A percentile compares a stretch with the other conserved stretches of the same genome.
Conservation (phyloP, 495 filamentous ascomycete species). For the Penicillium steckii region DNA sequence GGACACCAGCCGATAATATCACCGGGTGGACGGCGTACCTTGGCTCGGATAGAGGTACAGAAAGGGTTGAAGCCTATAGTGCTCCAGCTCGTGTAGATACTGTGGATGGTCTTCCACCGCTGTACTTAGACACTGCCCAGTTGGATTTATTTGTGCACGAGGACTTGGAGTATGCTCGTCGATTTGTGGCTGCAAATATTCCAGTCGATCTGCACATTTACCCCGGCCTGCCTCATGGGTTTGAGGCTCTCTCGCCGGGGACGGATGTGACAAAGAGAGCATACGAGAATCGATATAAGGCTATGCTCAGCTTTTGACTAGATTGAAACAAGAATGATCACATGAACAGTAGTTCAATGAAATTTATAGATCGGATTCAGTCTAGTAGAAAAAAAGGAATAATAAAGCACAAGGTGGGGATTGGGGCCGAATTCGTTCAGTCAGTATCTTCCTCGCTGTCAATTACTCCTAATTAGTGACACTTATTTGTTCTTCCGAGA, state of each 20-base stretch:
- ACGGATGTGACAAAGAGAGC: slow-evolving; percentile 1
- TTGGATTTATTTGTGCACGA: slow-evolving; percentile 31
- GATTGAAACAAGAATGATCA: not conserved
- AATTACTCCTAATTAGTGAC: not conserved
- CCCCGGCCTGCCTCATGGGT: slow-evolving; percentile 27
- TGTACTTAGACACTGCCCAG: slow-evolving; percentile 25
- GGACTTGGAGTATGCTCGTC: slow-evolving; percentile 17
- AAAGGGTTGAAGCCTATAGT: slow-evolving; percentile 19
- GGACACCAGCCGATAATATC: slow-evolving; percentile 23
- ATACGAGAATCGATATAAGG: slow-evolving; percentile 10
- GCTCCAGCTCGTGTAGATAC: slow-evolving; percentile 21
- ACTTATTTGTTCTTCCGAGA: too few relatives aligned
- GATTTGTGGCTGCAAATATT: slow-evolving; percentile 21
- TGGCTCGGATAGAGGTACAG: slow-evolving; percentile 16
- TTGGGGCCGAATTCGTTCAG: not conserved
- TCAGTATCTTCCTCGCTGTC: not conserved
- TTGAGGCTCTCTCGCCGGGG: slow-evolving; percentile 19
- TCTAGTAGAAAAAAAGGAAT: not conserved
- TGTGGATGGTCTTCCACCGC: slow-evolving; percentile 23
- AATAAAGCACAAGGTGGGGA: not conserved
- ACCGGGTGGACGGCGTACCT: slow-evolving; percentile 30
- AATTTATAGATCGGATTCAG: not conserved
- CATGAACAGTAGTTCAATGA: not conserved
- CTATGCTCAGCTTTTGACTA: slow-evolving; percentile 9
- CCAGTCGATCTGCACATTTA: slow-evolving; percentile 29